phyloP scores from a whole-genome alignment of 1,284 basidiomycete genomes.

The Boletus holoroseus region DNA sequence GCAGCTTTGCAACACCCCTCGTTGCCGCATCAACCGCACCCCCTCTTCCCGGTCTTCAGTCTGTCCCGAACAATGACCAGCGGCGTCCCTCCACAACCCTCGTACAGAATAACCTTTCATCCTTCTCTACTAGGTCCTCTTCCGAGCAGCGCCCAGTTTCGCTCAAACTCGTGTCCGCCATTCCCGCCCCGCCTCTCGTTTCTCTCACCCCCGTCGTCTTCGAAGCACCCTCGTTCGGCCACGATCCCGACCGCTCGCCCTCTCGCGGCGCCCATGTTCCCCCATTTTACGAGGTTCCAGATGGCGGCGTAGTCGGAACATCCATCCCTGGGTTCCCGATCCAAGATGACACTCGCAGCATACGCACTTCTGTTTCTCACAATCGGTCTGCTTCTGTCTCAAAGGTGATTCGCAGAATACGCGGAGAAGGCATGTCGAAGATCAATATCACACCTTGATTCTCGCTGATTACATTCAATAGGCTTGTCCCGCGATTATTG shows the following conservation, averaged over 20 bases:
- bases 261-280: conserved; percentile 49
- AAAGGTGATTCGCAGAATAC: conserved; percentile 80
- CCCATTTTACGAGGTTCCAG: conserved; percentile 49
- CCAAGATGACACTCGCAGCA: conserved; percentile 74
- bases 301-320: conserved; percentile 58
- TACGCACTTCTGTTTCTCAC: conserved; percentile 64
- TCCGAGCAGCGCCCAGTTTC: conserved; percentile 53
- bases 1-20: conserved; percentile 60
- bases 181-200: conserved; percentile 69
- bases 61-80: conserved; percentile 38
- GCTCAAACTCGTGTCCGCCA: conserved; percentile 48
- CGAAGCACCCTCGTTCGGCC: conserved; percentile 60
- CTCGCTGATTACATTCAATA: conserved; percentile 31
- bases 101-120: conserved; percentile 43
- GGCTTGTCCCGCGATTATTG: conserved; percentile 86
- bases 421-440: conserved; percentile 66
- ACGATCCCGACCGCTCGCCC: conserved; percentile 56
- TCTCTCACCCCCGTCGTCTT: conserved; percentile 78
- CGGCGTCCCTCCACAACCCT: conserved; percentile 50
- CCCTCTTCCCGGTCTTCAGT: conserved; percentile 30
- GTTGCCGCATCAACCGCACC: conserved; percentile 41
- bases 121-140: conserved; percentile 42
- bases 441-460: background rate
- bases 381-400: conserved; percentile 78
- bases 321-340: conserved; percentile 82